Evolutionary conservation across 768 basidiomycete genomes (phyloP).

Genomic region (Boletellus emodensis): DNA sequence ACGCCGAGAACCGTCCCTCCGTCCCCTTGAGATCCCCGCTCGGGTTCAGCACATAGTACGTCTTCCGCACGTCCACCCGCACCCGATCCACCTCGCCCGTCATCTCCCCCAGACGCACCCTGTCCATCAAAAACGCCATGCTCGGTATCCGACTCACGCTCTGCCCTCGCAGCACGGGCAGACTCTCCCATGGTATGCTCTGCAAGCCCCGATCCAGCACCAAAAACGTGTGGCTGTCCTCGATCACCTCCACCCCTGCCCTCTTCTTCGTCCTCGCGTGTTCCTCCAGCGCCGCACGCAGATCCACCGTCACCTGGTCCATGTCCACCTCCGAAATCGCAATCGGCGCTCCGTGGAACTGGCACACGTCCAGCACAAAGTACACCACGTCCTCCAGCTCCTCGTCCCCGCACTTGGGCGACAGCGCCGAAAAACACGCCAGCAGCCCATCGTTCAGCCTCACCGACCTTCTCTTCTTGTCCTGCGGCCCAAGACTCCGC

Average conservation of each 20-base stretch:
- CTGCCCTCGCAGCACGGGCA: slow-evolving; percentile 77
- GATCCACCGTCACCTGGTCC: slow-evolving; percentile 83
- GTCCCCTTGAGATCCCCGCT: slow-evolving; percentile 86
- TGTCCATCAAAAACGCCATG: slow-evolving; percentile 81
- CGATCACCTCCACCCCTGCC: slow-evolving; percentile 23
- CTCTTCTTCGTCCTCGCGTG: slow-evolving; percentile 42
- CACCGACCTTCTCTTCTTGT: slow-evolving; percentile 55
- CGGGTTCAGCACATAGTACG: slow-evolving; percentile 87
- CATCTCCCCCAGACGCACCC: slow-evolving; percentile 59
- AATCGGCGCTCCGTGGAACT: slow-evolving; percentile 86
- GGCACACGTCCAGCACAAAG: slow-evolving; percentile 90
- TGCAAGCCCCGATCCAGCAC: slow-evolving; percentile 88
- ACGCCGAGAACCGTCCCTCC: slow-evolving; percentile 75
- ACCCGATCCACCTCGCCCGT: slow-evolving; percentile 45
- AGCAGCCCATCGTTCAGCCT: slow-evolving; percentile 72
- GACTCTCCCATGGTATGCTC: slow-evolving; percentile 92
- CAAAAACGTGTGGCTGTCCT: slow-evolving; percentile 78
- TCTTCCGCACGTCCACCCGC: slow-evolving; percentile 59
- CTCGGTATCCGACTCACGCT: slow-evolving; percentile 94
- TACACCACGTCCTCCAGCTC: slow-evolving; percentile 94
- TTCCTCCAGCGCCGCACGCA: slow-evolving; percentile 74
- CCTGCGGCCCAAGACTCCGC: slow-evolving; percentile 53
- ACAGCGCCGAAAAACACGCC: slow-evolving; percentile 80
- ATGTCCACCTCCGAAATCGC: slow-evolving; percentile 91
- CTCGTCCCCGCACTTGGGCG: slow-evolving; percentile 81